Base-by-base conservation (phyloP, 345 rosid genomes). In the Ceriops zippeliana region DNA sequence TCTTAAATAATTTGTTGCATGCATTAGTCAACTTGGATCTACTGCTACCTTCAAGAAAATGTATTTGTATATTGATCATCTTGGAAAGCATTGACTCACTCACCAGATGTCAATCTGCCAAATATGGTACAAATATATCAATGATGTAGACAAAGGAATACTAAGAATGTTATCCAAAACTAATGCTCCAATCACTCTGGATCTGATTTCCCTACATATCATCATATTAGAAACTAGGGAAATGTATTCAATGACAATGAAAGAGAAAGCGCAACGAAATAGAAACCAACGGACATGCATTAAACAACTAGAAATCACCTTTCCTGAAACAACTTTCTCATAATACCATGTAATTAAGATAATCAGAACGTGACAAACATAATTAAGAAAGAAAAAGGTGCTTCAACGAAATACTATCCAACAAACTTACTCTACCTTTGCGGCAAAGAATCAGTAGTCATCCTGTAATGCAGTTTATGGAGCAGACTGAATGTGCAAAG, bases 211-310 rank as follows among this genome's bases (percentile, higher is more conserved):
- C 16, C 49, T 42, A 15, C 17, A 42, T 42, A 11, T 42, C 17
- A 42, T 3, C 3, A 15, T 42, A 34, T 42, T 13, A 42, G 49
- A 42, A 42, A 42, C 49, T 42, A 32, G 52, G 62, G 54, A 42
- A 52, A 52, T 30, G 16, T n/a, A 6, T 19, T 34, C 28, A 59
- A 49, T 34, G 19, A 31, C 21, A 58, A 42, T 20, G 13, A 49
- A 59, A 11, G 17, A 42, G n/a, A 28, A 13, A 11, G 9, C 22
- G 56, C 66, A 53, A 26, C 4, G 28, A 56, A 49, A 52, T 51
- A 54, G 6, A 58, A 63, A 61, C 65, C 24, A 52, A 69, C 72
- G 74, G 65, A 76, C 30, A 20, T 37, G 47, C 34, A 35, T 49
- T 49, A 3, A 57, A 26, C 7, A 47, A 13, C 20, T 10, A 27